These are phyloP conservation scores for Epichloe glyceriae DNA, from an alignment of 2,329 filamentous ascomycete genomes.

Conservation along the genomic window DNA sequence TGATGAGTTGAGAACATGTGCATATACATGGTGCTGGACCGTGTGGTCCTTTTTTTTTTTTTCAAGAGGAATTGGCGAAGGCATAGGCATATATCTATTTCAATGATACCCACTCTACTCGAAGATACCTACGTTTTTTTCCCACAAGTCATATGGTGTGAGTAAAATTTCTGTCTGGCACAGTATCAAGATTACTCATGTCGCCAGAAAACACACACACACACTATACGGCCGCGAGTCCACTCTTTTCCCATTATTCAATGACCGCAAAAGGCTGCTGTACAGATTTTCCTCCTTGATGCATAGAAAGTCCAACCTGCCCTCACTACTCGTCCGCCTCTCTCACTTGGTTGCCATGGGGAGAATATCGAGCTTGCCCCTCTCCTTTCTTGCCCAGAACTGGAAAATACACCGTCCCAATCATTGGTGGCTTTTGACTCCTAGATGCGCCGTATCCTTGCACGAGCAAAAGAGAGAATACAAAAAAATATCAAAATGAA, in stretches of 20 bases:
- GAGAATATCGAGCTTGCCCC: background rate
- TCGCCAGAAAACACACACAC: background rate
- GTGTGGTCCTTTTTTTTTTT: background rate
- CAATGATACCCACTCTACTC: background rate
- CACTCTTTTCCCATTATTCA: background rate
- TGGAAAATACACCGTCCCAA: background rate
- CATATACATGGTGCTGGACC: background rate
- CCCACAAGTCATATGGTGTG: background rate
- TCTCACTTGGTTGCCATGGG: background rate
- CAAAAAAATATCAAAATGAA: background rate
- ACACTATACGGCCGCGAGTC: background rate
- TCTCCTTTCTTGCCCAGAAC: background rate
- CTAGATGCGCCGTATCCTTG: slow-evolving; percentile 2
- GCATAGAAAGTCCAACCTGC: background rate
- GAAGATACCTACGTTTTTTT: background rate
- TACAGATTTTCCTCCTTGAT: background rate
- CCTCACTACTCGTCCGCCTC: background rate
- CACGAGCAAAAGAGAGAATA: background rate
- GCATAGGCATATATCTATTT: background rate
- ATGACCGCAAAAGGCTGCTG: background rate
- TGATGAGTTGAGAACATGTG: slow-evolving; percentile 5
- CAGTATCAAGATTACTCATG: too few relatives aligned
- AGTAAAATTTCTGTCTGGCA: too few relatives aligned
- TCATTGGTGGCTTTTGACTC: background rate
- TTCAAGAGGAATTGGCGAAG: background rate